A percentile compares a stretch with the other conserved stretches of the same genome.
These are phyloP conservation scores for Botrytis byssoidea DNA, from an alignment of 2,329 filamentous ascomycete species.

Conservation along the genomic window DNA sequence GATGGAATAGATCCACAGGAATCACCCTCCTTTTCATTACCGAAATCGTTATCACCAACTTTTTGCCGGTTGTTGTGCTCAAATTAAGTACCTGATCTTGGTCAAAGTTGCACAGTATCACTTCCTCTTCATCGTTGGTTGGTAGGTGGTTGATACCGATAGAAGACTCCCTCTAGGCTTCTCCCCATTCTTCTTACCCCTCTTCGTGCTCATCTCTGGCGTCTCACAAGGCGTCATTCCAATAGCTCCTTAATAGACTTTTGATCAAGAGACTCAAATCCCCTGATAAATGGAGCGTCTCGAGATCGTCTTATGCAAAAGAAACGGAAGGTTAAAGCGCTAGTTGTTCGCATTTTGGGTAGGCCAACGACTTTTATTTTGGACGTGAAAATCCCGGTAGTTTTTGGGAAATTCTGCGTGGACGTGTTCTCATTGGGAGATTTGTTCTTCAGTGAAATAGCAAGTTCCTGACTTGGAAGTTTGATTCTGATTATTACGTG, in stretches of 20 bases:
- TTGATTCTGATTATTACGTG: neutral
- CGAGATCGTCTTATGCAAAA: neutral
- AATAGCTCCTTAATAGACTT: slow-evolving; percentile 17
- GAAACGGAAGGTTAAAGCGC: neutral
- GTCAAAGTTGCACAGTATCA: no score
- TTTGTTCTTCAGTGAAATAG: neutral
- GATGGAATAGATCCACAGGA: neutral
- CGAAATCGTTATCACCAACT: neutral
- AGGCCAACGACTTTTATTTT: neutral
- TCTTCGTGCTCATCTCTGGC: neutral
- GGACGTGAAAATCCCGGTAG: neutral
- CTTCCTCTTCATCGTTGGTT: neutral
- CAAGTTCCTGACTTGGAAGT: neutral
- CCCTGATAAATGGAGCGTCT: neutral
- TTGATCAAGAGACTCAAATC: slow-evolving; percentile 17
- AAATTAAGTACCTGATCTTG: neutral
- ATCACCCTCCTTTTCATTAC: neutral
- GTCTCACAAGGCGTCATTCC: neutral
- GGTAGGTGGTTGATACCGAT: neutral
- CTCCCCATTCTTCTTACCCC: neutral
- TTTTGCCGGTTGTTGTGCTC: neutral
- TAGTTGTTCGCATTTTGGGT: neutral
- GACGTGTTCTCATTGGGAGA: neutral
- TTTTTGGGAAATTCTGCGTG: neutral
- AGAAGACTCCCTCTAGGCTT: neutral